Evolutionary conservation across 345 rosid species (phyloP), one percentile per base, ranked within the genome.

Genomic region (Citrus maxima): DNA sequence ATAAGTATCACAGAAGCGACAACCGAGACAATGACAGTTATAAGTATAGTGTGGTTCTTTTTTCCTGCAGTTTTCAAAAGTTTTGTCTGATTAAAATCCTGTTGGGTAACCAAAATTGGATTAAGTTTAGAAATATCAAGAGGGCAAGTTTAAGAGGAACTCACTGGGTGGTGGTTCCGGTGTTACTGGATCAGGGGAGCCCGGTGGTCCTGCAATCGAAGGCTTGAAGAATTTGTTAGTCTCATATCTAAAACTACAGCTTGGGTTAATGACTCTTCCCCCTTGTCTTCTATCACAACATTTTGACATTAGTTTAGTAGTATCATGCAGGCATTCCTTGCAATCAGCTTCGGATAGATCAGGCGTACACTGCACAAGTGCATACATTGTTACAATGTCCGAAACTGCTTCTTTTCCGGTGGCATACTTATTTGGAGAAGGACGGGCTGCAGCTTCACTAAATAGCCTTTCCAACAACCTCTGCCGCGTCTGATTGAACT

Each of bases 331-430:
- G 77, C 91, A 90, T 32, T 75, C 42, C 6, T 67, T 56, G 67
- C 90, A 88, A 14, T 84, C 76, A 12, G 25, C 13, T 24, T 74
- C 75, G 0, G 88, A 80, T 65, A 88, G 72, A 70, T 89, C 88
- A 2, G 90, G 89, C 10, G 82, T 82, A 63, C 95, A 88, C 5
- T 89, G 93, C 5, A 54, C 77, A 30, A 77, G 83, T n/a, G 78
- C 95, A 0, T 56, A 88, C 56, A 88, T 72, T 2, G 12, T 80
- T 6, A 21, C 1, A 25, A 21, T 83, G 2, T n/a, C 81, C 0
- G 70, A 13, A 2, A 63, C 76, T 4, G 54, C 72, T 0, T 62
- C 10, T 10, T 70, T 66, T 13, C 89, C 89, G 0, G 83, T 71
- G 1, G 92, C 92, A n/a, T 82, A 91, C 63, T 89, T 89, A 54